Conservation (phyloP, 1,139 yeast genomes). For the Pichia sp. region DNA sequence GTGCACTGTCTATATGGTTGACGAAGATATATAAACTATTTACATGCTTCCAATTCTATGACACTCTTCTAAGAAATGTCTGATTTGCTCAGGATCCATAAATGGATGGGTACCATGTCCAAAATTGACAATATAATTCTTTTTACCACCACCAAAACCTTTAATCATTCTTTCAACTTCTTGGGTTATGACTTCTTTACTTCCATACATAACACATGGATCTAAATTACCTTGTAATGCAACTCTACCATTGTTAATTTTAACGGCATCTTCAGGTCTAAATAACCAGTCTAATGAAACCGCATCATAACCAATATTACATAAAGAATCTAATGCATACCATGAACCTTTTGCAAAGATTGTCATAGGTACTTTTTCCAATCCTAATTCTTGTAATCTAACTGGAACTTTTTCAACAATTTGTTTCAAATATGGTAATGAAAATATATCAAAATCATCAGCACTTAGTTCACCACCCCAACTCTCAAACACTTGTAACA, state of each 20-base stretch:
- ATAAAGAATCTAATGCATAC: constrained; percentile 87
- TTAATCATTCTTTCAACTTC: constrained; percentile 84
- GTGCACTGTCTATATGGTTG: neutral
- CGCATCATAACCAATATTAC: constrained; percentile 77
- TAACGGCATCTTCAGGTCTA: constrained; percentile 80
- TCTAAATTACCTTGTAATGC: constrained; percentile 92
- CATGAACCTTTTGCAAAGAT: constrained; percentile 96
- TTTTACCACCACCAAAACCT: constrained; percentile 90
- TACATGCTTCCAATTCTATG: constrained; percentile 58
- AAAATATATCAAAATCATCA: constrained; percentile 76
- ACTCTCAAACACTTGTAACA: constrained; percentile 92
- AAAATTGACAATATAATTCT: constrained; percentile 83
- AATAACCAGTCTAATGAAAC: constrained; percentile 91
- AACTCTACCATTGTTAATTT: constrained; percentile 70
- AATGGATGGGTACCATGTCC: constrained; percentile 98
- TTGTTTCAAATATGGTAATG: constrained; percentile 79
- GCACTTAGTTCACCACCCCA: constrained; percentile 99
- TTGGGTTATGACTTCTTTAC: constrained; percentile 67
- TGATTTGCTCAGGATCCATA: constrained; percentile 87
- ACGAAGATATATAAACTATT: neutral
- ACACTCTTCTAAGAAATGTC: constrained; percentile 78
- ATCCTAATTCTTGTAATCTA: constrained; percentile 66
- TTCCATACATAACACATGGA: constrained; percentile 91
- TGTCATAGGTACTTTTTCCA: constrained; percentile 78
- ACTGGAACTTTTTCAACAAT: constrained; percentile 64